phyloP scores from a whole-genome alignment of 441 rosid species.

The Corymbia calophylla region DNA sequence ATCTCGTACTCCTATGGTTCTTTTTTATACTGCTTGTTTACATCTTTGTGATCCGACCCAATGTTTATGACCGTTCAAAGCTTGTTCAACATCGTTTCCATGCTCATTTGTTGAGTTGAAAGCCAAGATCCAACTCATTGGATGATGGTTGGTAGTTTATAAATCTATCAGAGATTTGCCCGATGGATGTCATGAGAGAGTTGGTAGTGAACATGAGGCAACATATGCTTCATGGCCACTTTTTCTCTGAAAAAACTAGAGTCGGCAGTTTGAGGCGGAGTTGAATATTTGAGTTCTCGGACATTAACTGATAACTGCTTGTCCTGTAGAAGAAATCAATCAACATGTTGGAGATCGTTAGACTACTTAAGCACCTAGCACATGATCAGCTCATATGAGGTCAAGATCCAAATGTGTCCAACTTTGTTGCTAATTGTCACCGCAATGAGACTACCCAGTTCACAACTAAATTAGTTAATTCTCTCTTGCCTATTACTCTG shows the following conservation, averaged over 20 bases:
- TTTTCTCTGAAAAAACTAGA: neutral
- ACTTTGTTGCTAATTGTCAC: neutral
- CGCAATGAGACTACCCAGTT: neutral
- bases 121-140: neutral
- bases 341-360: neutral
- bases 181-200: neutral
- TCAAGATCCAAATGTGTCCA: neutral
- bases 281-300: neutral
- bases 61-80: neutral
- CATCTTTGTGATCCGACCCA: neutral
- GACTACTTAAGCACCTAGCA: neutral
- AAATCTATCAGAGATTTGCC: neutral
- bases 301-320: neutral
- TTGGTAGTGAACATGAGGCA: neutral
- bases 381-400: neutral
- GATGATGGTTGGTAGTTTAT: neutral
- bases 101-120: neutral
- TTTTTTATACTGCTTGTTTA: neutral
- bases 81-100: neutral
- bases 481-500: neutral
- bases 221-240: neutral
- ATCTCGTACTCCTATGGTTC: neutral
- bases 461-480: neutral
- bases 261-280: neutral
- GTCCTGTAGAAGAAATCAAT: neutral